phyloP scores from a whole-genome alignment of 305 asterid species.

The Vinca major region DNA sequence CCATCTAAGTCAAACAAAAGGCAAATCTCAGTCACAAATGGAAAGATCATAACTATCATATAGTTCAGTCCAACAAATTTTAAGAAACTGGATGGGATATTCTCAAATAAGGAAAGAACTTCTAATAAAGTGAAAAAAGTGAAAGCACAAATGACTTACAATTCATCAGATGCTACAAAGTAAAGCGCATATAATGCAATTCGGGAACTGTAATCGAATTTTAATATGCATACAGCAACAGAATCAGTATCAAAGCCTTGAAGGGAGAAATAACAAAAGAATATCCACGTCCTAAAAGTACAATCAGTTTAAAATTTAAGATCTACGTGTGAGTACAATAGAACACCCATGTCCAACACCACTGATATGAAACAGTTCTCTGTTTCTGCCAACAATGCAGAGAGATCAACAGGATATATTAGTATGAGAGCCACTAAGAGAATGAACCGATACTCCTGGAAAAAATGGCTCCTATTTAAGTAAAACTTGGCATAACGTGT shows the following conservation, averaged over 20 bases:
- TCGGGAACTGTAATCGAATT: not conserved
- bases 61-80: not conserved
- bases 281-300: not conserved
- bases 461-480: not conserved
- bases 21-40: constrained; percentile 20
- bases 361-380: not conserved
- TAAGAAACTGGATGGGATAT: no score
- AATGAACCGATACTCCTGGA: not conserved
- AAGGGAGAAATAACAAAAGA: not conserved
- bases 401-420: not conserved
- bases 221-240: not conserved
- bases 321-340: constrained; percentile 1
- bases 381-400: not conserved
- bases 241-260: no score
- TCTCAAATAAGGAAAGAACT: no score
- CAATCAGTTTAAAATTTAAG: not conserved
- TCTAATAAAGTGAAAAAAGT: not conserved
- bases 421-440: not conserved
- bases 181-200: not conserved
- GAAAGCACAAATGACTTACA: not conserved
- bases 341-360: not conserved
- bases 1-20: constrained; percentile 41
- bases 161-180: not conserved
- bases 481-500: not conserved
- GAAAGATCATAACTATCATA: constrained; percentile 1